Evolutionary conservation across 176 grass and related monocot species (phyloP).

Genomic region (Cenchrus americanus): DNA sequence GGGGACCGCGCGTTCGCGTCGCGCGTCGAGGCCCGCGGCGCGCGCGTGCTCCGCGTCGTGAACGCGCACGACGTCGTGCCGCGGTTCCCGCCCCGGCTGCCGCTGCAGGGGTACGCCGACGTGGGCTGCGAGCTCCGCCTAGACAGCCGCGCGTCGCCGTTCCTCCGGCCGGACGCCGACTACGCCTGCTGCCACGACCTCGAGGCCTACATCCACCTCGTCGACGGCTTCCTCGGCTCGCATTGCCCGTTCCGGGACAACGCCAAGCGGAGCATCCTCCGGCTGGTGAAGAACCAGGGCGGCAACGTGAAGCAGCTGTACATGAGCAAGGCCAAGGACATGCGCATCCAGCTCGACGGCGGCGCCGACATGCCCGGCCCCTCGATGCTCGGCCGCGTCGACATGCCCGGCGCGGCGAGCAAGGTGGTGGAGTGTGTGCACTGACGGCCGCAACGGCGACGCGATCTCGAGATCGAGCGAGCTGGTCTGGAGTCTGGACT

Average conservation of each 20-base stretch:
- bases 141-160: slow-evolving; percentile 69
- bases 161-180: slow-evolving; percentile 61
- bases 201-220: slow-evolving; percentile 72
- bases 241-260: slow-evolving; percentile 57
- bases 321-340: slow-evolving; percentile 61
- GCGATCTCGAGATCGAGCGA: neutral
- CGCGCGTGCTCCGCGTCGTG: slow-evolving; percentile 65
- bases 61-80: slow-evolving; percentile 72
- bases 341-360: slow-evolving; percentile 40
- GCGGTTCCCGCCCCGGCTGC: slow-evolving; percentile 40
- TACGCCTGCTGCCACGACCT: slow-evolving; percentile 70
- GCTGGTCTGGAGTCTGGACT: neutral
- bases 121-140: slow-evolving; percentile 59
- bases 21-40: slow-evolving; percentile 51
- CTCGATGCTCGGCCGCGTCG: neutral
- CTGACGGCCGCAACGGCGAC: slow-evolving; percentile 14
- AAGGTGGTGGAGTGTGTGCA: slow-evolving; percentile 45
- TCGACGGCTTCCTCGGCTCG: slow-evolving; percentile 62
- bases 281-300: slow-evolving; percentile 55
- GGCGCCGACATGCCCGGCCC: slow-evolving; percentile 23
- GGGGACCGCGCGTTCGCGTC: slow-evolving; percentile 53
- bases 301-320: slow-evolving; percentile 71
- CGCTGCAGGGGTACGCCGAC: slow-evolving; percentile 45
- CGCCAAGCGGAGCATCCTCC: slow-evolving; percentile 58
- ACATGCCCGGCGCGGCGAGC: neutral